Evolutionary conservation across 306 rosid genomes (phyloP).

Genomic region (Dryas octopetala): DNA sequence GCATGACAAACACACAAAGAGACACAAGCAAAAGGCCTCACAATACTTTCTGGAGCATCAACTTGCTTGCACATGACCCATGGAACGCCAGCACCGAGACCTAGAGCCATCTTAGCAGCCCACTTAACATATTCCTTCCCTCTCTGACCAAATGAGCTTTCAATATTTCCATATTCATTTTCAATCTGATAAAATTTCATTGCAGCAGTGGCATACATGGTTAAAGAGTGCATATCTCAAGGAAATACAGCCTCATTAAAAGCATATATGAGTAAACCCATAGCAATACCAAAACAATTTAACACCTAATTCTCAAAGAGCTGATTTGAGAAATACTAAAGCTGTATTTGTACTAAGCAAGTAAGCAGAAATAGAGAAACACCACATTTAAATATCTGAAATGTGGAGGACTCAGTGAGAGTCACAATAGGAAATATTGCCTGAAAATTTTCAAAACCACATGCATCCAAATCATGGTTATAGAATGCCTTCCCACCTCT

Average conservation of each 20-base stretch:
- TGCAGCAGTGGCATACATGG: conserved; percentile 20
- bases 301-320: conserved; percentile 10
- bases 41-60: conserved; percentile 84
- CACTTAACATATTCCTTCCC: conserved; percentile 89
- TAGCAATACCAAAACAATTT: conserved; percentile 11
- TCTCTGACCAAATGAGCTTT: conserved; percentile 63
- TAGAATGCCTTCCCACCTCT: neutral
- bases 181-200: conserved; percentile 66
- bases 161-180: conserved; percentile 94
- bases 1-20: neutral
- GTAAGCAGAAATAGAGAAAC: conserved; percentile 12
- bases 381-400: conserved; percentile 9
- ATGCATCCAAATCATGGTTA: neutral
- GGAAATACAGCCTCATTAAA: conserved; percentile 13
- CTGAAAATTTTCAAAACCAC: neutral
- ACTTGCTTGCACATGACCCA: conserved; percentile 98
- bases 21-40: conserved; percentile 35
- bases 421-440: conserved; percentile 14
- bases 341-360: conserved; percentile 19
- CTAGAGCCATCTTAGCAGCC: conserved; percentile 91
- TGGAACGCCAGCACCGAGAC: conserved; percentile 92
- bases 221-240: conserved; percentile 29
- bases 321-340: conserved; percentile 5
- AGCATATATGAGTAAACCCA: conserved; percentile 21
- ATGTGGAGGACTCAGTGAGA: neutral